A percentile compares a stretch with the other conserved stretches of the same genome.
Conservation (phyloP, 169 alveolate genomes). For the Eimeria mitis region DNA sequence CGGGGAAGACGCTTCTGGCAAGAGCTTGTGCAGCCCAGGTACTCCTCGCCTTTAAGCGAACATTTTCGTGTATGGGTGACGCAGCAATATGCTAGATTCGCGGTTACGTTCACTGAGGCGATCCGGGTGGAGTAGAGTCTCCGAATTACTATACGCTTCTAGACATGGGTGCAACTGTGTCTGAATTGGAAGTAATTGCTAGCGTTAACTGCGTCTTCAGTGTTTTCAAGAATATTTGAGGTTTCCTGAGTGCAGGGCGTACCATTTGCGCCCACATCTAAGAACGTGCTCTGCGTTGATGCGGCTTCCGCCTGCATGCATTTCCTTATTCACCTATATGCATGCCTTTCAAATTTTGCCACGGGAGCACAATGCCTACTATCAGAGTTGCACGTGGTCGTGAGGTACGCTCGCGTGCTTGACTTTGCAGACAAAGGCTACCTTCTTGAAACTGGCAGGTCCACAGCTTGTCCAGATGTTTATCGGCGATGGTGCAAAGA, state of each 20-base stretch:
- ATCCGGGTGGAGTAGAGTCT: background rate
- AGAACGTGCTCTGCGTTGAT: background rate
- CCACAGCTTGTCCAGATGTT: constrained; percentile 99
- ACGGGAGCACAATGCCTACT: background rate
- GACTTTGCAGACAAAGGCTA: constrained; percentile 95
- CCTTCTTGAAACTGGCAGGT: constrained; percentile 99
- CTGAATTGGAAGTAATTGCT: background rate
- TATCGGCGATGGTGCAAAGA: constrained; percentile 99
- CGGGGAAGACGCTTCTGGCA: constrained; percentile 97
- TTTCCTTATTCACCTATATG: background rate
- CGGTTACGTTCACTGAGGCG: background rate
- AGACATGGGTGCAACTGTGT: background rate
- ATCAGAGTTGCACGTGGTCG: background rate
- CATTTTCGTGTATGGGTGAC: background rate
- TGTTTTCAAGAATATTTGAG: background rate
- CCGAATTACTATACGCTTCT: background rate
- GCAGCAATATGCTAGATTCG: background rate
- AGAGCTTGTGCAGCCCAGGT: constrained; percentile 97
- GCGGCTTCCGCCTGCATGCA: background rate
- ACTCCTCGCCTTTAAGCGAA: background rate
- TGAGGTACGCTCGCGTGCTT: constrained; percentile 1
- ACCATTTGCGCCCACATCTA: background rate
- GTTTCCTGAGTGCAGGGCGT: background rate
- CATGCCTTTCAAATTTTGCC: background rate
- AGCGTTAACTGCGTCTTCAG: background rate